These are phyloP conservation scores for Chlamydomonas incerta DNA, from an alignment of 139 green algal genomes.

Conservation along the genomic window DNA sequence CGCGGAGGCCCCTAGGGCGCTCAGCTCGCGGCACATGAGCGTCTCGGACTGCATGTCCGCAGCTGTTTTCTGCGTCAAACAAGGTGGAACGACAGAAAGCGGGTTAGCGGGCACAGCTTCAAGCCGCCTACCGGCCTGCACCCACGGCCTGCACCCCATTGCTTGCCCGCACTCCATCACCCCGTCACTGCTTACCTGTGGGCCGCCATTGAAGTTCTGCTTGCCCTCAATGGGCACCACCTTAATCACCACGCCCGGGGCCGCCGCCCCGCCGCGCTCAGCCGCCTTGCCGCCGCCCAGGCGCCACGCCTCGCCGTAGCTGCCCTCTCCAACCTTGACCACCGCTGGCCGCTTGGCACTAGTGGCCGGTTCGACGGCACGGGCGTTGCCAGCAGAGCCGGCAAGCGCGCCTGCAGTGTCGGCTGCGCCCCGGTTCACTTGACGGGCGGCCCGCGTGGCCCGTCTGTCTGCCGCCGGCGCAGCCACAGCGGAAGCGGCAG, in stretches of 20 bases:
- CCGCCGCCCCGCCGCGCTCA: background rate
- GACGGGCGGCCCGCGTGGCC: no score
- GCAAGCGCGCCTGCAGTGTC: no score
- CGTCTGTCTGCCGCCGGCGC: no score
- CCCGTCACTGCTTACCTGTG: constrained; percentile 51
- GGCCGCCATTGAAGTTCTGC: constrained; percentile 81
- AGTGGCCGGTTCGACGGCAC: no score
- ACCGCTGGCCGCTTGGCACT: background rate
- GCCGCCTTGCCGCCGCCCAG: background rate
- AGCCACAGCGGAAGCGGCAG: background rate
- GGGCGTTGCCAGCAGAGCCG: no score
- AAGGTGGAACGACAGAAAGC: background rate
- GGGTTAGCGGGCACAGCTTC: no score
- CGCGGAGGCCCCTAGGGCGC: constrained; percentile 47
- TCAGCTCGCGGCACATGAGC: constrained; percentile 78
- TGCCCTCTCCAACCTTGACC: constrained; percentile 84
- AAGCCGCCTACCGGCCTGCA: no score
- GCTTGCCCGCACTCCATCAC: no score
- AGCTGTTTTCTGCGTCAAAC: constrained; percentile 63
- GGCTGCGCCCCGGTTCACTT: no score
- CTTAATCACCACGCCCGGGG: constrained; percentile 77
- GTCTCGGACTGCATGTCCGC: constrained; percentile 85
- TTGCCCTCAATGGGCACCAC: constrained; percentile 95
- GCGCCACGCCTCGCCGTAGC: constrained; percentile 87
- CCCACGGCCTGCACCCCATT: no score